Base-by-base conservation (phyloP, 2,329 filamentous ascomycete genomes). In the Lasiodiplodia theobromae region DNA sequence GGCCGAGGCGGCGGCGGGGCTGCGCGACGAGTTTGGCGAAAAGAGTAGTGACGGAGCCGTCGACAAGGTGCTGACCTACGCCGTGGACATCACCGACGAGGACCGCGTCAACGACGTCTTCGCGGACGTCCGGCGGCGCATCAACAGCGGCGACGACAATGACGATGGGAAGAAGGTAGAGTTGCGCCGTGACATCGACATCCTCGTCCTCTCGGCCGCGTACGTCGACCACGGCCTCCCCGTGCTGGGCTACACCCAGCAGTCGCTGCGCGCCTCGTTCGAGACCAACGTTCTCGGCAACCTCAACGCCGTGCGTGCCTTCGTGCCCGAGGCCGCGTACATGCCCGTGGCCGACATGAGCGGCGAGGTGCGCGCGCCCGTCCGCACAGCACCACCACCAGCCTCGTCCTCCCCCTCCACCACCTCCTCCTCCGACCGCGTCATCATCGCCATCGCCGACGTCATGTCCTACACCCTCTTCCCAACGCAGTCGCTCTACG, bases 281-380 rank as follows among this genome's bases (percentile, higher is more conserved):
- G 40, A 44, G 14, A 44, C 40, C 3, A 44, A 44, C 40, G 18
- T 44, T 18, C 8, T 44, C 40, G 40, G 40, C 40, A 44, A 44
- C 16, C 40, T 44, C 44, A 67, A 70, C 37, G 56, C 68, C n/a
- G 64, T 67, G 5, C 71, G 72, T 51, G 62, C 72, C 25, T 73
- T 68, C 31, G 66, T 72, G 37, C 31, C 69, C 2, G 56, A 40
- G 12, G 51, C 52, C 2, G 38, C 31, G 2, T 37, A 37, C 63
- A n/a, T 25, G 4, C 25, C 58, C 11, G 8, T 63, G 18, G 23
- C 47, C 16, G 25, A 52, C 21, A 28, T 23, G 2, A 10, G 12
- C 21, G 49, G 10, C 21, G 49, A 21, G 21, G 10, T 16, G 12
- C 21, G 5, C 10, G 21, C 38, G 2, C 18, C 44, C 4, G 16